Evolutionary conservation across 805 yeast genomes (phyloP).

Genomic region (Torulaspora indica): DNA sequence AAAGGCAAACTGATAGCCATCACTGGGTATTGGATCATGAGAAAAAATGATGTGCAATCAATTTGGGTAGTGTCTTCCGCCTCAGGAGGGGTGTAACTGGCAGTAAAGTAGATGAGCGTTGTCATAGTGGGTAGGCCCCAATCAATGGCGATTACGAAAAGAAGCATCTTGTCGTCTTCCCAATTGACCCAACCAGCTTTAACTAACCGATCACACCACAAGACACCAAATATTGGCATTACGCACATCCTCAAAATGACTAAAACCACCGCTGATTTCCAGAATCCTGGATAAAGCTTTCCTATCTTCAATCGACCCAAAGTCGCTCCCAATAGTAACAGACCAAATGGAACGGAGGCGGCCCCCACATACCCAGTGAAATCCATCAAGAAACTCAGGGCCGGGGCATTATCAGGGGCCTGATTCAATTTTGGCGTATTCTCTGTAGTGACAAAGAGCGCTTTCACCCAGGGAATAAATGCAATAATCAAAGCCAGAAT

Average conservation of each 20-base stretch:
- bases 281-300: constrained; percentile 60
- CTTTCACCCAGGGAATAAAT: constrained; percentile 85
- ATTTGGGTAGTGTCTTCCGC: constrained; percentile 48
- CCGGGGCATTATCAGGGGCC: constrained; percentile 87
- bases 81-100: constrained; percentile 72
- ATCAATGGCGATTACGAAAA: constrained; percentile 69
- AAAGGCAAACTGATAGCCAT: constrained; percentile 70
- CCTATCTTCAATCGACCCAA: constrained; percentile 67
- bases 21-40: constrained; percentile 68
- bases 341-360: constrained; percentile 88
- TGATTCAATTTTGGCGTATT: constrained; percentile 46
- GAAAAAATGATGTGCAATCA: constrained; percentile 76
- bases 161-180: constrained; percentile 48
- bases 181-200: constrained; percentile 61
- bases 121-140: constrained; percentile 90
- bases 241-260: constrained; percentile 58
- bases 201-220: constrained; percentile 57
- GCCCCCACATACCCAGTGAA: constrained; percentile 72
- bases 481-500: constrained; percentile 61
- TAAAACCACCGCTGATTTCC: constrained; percentile 57
- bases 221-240: constrained; percentile 76
- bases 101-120: constrained; percentile 79
- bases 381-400: constrained; percentile 82
- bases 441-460: constrained; percentile 54
- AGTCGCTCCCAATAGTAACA: constrained; percentile 81